Conservation (phyloP, 441 rosid species). For the Arabidopsis hybrid region DNA sequence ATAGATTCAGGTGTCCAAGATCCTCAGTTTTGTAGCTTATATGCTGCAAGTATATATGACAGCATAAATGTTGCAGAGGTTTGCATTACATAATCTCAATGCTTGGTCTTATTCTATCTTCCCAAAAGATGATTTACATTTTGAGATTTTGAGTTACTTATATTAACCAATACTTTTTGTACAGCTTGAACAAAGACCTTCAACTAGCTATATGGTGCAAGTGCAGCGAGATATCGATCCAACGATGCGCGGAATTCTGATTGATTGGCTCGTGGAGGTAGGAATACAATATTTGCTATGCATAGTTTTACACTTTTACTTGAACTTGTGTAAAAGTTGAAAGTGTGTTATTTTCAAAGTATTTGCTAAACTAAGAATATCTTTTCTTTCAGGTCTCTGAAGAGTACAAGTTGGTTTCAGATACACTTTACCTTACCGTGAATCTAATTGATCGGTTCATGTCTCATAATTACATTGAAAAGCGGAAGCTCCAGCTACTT, state of each 20-base stretch:
- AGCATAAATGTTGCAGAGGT: conserved; percentile 73
- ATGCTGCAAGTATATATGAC: conserved; percentile 71
- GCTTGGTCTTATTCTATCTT: neutral
- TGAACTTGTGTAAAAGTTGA: neutral
- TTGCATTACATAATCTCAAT: conserved; percentile 30
- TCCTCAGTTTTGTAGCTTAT: conserved; percentile 67
- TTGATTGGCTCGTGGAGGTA: conserved; percentile 96
- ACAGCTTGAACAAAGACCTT: conserved; percentile 80
- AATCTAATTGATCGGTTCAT: conserved; percentile 63
- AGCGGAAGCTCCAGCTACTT: conserved; percentile 61
- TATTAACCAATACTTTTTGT: neutral
- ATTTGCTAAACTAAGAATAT: conserved; percentile 1
- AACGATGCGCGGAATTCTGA: conserved; percentile 79
- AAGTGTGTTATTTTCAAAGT: too few species aligned
- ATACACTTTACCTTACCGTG: conserved; percentile 64
- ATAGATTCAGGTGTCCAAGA: conserved; percentile 70
- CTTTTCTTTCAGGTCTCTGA: conserved; percentile 59
- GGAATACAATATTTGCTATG: neutral
- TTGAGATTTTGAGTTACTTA: neutral
- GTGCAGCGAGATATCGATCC: conserved; percentile 77
- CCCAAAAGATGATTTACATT: neutral
- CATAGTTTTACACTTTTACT: neutral
- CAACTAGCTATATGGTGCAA: conserved; percentile 68
- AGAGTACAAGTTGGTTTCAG: conserved; percentile 61
- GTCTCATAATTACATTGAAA: conserved; percentile 54